Evolutionary conservation across 2,329 filamentous ascomycete genomes (phyloP), one percentile per base, ranked within the genome.

Genomic region (Epichloe hybrida): DNA sequence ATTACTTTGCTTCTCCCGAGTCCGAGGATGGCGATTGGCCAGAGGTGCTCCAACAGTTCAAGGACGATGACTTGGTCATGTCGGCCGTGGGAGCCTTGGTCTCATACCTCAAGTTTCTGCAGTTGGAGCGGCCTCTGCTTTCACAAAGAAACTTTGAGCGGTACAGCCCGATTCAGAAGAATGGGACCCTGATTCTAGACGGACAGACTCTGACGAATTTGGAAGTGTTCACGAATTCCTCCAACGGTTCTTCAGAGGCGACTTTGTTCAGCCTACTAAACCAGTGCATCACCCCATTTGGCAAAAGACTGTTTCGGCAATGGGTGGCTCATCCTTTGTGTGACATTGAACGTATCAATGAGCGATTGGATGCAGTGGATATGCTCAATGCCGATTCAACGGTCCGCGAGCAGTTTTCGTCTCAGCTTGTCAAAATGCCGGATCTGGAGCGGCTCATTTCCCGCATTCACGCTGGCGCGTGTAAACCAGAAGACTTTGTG

Each of bases 241-340:
- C 86, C 57, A 91, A 96, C 62, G 91, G 90, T 7, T 82, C 88
- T 13, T 65, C 75, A 0, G 86, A 95, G 39, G 93, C 93, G 6
- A 97, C 93, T 0, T 70, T 98, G 1, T 98, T 97, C 67, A 79
- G 79, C 48, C 80, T 98, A 56, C 77, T 98, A 49, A 97, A 98
- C 65, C 82, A 88, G 48, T 98, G 93, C 63, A 84, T 96, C 55
- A 97, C 93, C 3, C 91, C 93, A 0, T 98, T 98, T 62, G 93
- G 93, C 52, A 98, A 98, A 69, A 85, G 93, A 11, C 81, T 95
- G 65, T 89, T 98, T 66, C 85, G 90, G 50, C 89, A 95, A 65
- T 98, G 93, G 93, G 85, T 98, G 3, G 97, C 91, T 61, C 93
- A 98, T 66, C 93, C 93, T 2, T 74, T 98, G 13, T 88, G 89